Evolutionary conservation across 495 filamentous ascomycete genomes (phyloP).

Genomic region (Podospora tetraspora): DNA sequence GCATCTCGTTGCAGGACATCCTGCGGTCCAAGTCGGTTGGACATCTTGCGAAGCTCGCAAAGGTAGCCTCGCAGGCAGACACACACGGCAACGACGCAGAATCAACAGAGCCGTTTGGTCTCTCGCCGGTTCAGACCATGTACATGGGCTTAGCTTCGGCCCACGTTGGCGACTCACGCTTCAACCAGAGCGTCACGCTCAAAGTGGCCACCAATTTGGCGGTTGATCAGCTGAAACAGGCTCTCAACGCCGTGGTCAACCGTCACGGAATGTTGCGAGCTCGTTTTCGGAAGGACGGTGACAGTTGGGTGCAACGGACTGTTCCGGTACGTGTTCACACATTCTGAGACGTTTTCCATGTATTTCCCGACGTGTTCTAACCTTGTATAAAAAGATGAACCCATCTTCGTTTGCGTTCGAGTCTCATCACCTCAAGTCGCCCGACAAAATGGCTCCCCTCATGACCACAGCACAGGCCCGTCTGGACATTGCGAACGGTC

Average conservation of each 20-base stretch:
- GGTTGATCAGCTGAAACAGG: slow-evolving; percentile 32
- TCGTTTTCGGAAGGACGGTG: slow-evolving; percentile 36
- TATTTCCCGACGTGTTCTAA: too few species aligned
- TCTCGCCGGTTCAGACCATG: slow-evolving; percentile 56
- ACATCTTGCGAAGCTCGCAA: slow-evolving; percentile 23
- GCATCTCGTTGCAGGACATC: slow-evolving; percentile 21
- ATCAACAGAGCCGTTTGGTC: slow-evolving; percentile 45
- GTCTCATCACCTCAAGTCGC: slow-evolving; percentile 17
- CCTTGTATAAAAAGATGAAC: slow-evolving; percentile 3
- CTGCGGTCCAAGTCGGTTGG: slow-evolving; percentile 26
- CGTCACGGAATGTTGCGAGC: slow-evolving; percentile 59
- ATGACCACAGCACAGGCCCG: slow-evolving; percentile 16
- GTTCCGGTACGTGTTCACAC: background rate
- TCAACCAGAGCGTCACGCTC: slow-evolving; percentile 57
- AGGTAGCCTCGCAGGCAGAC: slow-evolving; percentile 2
- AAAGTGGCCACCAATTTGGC: slow-evolving; percentile 39
- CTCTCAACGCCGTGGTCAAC: slow-evolving; percentile 44
- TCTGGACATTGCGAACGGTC: slow-evolving; percentile 30
- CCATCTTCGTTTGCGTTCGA: slow-evolving; percentile 18
- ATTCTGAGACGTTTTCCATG: too few species aligned
- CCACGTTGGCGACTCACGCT: slow-evolving; percentile 45
- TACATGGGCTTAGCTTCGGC: slow-evolving; percentile 49
- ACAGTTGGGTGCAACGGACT: slow-evolving; percentile 23
- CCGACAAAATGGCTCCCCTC: slow-evolving; percentile 4
- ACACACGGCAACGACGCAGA: slow-evolving; percentile 24